Percentiles rank a stretch among this genome's conserved stretches.
Conservation (phyloP, 768 basidiomycete species). For the Termitomyces sp. region DNA sequence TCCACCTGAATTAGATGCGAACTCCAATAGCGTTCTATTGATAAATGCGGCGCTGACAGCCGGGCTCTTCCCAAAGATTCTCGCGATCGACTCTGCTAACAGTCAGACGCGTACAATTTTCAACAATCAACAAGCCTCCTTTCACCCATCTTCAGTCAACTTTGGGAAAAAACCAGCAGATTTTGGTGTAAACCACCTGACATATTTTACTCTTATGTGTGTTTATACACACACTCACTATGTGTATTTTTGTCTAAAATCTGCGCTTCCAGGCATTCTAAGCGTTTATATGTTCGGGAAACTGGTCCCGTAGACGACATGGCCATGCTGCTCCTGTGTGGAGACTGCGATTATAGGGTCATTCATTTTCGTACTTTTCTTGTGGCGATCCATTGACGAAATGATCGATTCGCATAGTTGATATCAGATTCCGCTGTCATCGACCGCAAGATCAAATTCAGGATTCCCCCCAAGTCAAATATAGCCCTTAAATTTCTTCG, state of each 20-base stretch:
- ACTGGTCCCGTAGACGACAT: slow-evolving; percentile 84
- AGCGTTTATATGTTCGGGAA: slow-evolving; percentile 91
- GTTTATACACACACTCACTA: slow-evolving; percentile 15
- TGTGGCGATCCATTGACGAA: neutral
- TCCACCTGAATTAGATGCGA: slow-evolving; percentile 64
- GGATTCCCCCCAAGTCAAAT: slow-evolving; percentile 60
- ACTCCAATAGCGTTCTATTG: slow-evolving; percentile 59
- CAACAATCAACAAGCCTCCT: slow-evolving; percentile 72
- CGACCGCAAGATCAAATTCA: slow-evolving; percentile 83
- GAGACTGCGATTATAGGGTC: slow-evolving; percentile 85
- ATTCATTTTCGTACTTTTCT: neutral
- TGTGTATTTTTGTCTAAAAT: slow-evolving; percentile 7
- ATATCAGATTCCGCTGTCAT: slow-evolving; percentile 65
- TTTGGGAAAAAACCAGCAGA: slow-evolving; percentile 64
- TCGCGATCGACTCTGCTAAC: slow-evolving; percentile 56
- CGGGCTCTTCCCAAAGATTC: slow-evolving; percentile 88
- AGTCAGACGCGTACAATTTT: slow-evolving; percentile 72
- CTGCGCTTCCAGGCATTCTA: slow-evolving; percentile 68
- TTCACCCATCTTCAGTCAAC: slow-evolving; percentile 93
- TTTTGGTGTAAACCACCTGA: slow-evolving; percentile 68
- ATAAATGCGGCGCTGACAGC: slow-evolving; percentile 80
- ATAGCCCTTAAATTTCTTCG: slow-evolving; percentile 81
- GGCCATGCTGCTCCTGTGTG: slow-evolving; percentile 77
- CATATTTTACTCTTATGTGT: slow-evolving; percentile 88
- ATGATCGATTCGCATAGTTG: slow-evolving; percentile 37